A percentile compares a stretch with the other conserved stretches of the same genome.
Evolutionary conservation across 2,329 filamentous ascomycete species (phyloP).

Genomic region (Sporothrix schenckii): DNA sequence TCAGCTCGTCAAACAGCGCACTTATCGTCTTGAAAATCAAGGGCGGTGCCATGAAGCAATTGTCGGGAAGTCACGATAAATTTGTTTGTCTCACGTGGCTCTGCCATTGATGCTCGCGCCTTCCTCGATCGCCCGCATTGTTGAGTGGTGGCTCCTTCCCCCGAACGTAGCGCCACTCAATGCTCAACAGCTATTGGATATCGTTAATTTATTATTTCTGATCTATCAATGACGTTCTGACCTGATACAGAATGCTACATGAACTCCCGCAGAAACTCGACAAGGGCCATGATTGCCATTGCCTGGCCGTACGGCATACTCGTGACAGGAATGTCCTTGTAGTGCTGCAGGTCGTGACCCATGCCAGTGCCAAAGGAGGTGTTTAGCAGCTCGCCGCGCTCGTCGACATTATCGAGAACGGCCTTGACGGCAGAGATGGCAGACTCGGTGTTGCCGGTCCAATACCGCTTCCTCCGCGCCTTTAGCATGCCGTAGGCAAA

Average conservation of each 20-base stretch:
- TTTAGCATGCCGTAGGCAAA: constrained; percentile 82
- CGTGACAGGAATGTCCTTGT: constrained; percentile 74
- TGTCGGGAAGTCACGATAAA: no score
- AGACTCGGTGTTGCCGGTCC: constrained; percentile 63
- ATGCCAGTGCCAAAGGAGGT: constrained; percentile 80
- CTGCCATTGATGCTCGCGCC: no score
- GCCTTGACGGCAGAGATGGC: constrained; percentile 69
- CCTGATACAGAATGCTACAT: background rate
- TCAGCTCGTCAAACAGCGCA: no score
- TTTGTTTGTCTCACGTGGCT: no score
- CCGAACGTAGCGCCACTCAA: background rate
- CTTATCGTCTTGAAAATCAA: no score
- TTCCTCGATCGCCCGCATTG: no score
- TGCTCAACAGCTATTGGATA: background rate
- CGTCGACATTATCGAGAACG: constrained; percentile 66
- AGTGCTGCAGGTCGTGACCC: constrained; percentile 73
- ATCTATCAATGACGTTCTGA: background rate
- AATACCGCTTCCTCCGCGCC: constrained; percentile 69
- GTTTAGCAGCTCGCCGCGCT: constrained; percentile 69
- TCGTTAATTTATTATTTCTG: background rate
- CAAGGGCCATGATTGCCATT: constrained; percentile 81
- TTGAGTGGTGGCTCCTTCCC: no score
- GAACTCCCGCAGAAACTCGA: constrained; percentile 69
- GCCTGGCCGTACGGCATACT: constrained; percentile 85
- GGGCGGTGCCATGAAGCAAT: no score